Percentiles rank a stretch among this genome's conserved stretches.
Conservation (phyloP, 2,329 filamentous ascomycete species). For the Hypoxylon sp. region DNA sequence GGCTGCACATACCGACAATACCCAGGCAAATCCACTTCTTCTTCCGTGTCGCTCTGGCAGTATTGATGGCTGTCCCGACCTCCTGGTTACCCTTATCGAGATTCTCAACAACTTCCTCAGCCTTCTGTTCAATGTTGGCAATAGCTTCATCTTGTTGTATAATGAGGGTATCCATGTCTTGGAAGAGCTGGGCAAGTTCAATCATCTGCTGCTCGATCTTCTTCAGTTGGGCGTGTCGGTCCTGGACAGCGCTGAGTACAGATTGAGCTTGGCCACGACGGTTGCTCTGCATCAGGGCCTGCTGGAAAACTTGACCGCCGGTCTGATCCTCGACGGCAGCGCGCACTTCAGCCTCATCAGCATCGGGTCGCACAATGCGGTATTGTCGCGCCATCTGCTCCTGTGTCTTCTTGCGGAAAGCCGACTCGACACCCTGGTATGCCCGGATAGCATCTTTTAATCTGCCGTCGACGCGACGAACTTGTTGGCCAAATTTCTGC, state of each 20-base stretch:
- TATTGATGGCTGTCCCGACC: slow-evolving; percentile 83
- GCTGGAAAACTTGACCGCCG: slow-evolving; percentile 85
- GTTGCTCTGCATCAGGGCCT: slow-evolving; percentile 85
- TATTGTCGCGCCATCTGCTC: slow-evolving; percentile 92
- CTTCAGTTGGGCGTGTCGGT: slow-evolving; percentile 86
- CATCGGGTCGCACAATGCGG: slow-evolving; percentile 87
- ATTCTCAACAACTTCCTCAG: slow-evolving; percentile 86
- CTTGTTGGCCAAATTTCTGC: slow-evolving; percentile 81
- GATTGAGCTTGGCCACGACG: slow-evolving; percentile 84
- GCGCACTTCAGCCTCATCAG: slow-evolving; percentile 80
- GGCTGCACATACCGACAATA: slow-evolving; percentile 69
- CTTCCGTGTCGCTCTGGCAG: slow-evolving; percentile 81
- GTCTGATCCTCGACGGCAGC: slow-evolving; percentile 79
- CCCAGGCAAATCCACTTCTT: slow-evolving; percentile 98
- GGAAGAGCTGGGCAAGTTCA: slow-evolving; percentile 87
- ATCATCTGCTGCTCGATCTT: slow-evolving; percentile 94
- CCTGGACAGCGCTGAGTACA: slow-evolving; percentile 82
- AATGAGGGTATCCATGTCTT: slow-evolving; percentile 87
- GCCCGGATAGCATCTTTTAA: slow-evolving; percentile 84
- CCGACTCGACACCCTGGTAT: slow-evolving; percentile 84
- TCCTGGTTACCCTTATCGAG: slow-evolving; percentile 87
- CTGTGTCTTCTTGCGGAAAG: slow-evolving; percentile 83
- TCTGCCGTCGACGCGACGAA: slow-evolving; percentile 82
- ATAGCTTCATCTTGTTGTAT: slow-evolving; percentile 87
- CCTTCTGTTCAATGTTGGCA: slow-evolving; percentile 85